Percentiles rank a stretch among this genome's conserved stretches.
phyloP scores from a whole-genome alignment of 148 eudicot species.

The Drosera capensis region DNA sequence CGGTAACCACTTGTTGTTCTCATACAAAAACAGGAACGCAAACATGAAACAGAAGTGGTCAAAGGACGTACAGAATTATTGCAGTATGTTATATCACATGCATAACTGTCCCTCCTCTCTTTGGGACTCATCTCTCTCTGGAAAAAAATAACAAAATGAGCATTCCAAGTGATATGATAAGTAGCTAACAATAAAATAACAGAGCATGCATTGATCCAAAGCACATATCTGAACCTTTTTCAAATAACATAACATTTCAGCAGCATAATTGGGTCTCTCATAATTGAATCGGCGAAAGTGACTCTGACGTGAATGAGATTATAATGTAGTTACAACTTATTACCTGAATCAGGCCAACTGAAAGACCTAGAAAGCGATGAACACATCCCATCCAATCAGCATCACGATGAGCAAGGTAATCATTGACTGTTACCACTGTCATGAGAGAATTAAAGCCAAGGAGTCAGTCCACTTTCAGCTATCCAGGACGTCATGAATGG shows the following conservation, averaged over 20 bases:
- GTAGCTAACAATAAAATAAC: background rate
- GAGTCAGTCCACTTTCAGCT: no score
- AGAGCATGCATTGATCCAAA: background rate
- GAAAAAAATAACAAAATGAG: constrained; percentile 1
- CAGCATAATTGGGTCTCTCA: background rate
- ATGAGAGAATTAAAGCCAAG: no score
- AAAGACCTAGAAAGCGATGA: constrained; percentile 94
- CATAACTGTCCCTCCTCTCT: constrained; percentile 68
- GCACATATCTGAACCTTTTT: background rate
- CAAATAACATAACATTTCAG: background rate
- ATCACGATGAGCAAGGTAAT: constrained; percentile 97
- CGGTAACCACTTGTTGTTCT: background rate
- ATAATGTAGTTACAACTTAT: constrained; percentile 5
- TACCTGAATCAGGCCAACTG: constrained; percentile 97
- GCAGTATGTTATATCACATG: constrained; percentile 88
- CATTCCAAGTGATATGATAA: background rate
- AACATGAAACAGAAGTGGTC: background rate
- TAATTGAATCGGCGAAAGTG: background rate
- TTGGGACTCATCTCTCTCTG: constrained; percentile 71
- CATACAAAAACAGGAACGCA: background rate
- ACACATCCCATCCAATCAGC: constrained; percentile 99
- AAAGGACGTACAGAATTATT: constrained; percentile 86
- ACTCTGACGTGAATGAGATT: background rate
- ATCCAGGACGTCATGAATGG: no score
- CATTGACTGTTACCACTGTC: constrained; percentile 95